Base-by-base conservation (phyloP, 257 asterid species). In the Fraxinus excelsior region DNA sequence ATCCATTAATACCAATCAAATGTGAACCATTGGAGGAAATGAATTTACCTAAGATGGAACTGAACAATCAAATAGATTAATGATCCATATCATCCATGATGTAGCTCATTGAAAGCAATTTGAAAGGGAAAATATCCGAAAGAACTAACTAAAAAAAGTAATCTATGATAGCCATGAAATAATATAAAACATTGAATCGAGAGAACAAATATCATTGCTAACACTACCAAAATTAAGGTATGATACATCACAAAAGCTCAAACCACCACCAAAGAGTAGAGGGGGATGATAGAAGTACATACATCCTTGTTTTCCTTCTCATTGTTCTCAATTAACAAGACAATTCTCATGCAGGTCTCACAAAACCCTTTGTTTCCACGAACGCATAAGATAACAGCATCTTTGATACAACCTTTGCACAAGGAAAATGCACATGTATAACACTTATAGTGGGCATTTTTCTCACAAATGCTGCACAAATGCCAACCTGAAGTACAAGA, bases 361-460 rank as follows among this genome's bases (percentile, higher is more conserved):
- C 99, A 95, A 86, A 95, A 95, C 65, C 99, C 99, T 87, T 93
- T 95, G 82, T 88, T 95, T 79, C 97, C 97, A 81, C 92, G 83
- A 79, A 95, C 90, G 77, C 96, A 95, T 10, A 85, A 84, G 83
- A 95, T 82, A 56, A 70, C 87, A 21, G 87, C 84, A 60, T 88
- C 91, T 81, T 95, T 95, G 13, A 62, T 85, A 87, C 99, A 95
- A 78, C 91, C 92, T 86, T 87, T 95, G 96, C 99, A 95, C 88
- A 95, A 80, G 69, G 99, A 93, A 85, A 77, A 91, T 67, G 97
- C 88, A 73, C 98, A 95, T 37, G 99, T 95, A 79, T 85, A 91
- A 78, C 99, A 95, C 94, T 89, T 87, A 84, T 93, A 93, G 62
- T 87, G 85, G 37, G 99, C 97, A 85, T 88, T 87, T 89, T 96